Conservation (phyloP, 2,329 filamentous ascomycete species). For the Neofusicoccum cordaticola region DNA sequence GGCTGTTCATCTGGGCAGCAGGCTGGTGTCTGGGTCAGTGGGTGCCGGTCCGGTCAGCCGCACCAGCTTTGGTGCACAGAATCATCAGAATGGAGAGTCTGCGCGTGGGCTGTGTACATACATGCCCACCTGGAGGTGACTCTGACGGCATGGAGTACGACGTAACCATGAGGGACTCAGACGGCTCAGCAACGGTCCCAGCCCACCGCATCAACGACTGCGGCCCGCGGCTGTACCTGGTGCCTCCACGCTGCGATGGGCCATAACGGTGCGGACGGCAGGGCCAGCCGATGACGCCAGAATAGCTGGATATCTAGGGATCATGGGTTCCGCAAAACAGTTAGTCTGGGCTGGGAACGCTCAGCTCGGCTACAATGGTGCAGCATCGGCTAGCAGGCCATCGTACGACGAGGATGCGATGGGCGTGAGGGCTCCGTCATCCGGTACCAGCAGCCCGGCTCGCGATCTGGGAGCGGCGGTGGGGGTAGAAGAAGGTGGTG, state of each 20-base stretch:
- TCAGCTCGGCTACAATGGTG: slow-evolving; percentile 9
- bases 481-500: slow-evolving; percentile 2
- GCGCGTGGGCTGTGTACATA: neutral
- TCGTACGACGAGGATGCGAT: neutral
- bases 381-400: slow-evolving; percentile 2
- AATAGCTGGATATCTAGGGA: neutral
- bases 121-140: neutral
- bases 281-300: neutral
- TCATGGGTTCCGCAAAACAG: neutral
- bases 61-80: neutral
- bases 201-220: neutral
- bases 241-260: neutral
- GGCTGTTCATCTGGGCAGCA: neutral
- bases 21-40: neutral
- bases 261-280: neutral
- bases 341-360: neutral
- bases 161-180: neutral
- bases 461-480: neutral
- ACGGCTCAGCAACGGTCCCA: neutral
- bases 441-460: neutral
- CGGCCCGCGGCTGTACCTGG: neutral
- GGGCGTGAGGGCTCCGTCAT: neutral
- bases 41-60: neutral
- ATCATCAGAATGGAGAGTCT: neutral
- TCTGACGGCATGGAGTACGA: neutral